These are phyloP conservation scores for Obelidium mucronatum DNA, from an alignment of 192 early-diverging fungal species.

Conservation along the genomic window DNA sequence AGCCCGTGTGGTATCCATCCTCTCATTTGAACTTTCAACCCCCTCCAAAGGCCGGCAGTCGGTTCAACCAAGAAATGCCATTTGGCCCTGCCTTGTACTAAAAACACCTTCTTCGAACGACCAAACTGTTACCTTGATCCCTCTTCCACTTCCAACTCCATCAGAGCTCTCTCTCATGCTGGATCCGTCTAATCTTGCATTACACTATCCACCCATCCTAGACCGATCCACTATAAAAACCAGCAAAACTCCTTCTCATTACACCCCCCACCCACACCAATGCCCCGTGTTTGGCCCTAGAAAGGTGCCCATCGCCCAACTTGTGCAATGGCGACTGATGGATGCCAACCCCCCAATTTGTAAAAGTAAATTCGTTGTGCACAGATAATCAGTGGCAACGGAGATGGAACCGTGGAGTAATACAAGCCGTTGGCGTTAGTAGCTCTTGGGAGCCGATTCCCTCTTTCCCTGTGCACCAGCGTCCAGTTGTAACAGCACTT, in stretches of 20 bases:
- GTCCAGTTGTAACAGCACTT: background rate
- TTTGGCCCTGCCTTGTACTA: constrained; percentile 28
- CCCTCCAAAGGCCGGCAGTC: background rate
- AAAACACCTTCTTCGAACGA: background rate
- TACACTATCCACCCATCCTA: background rate
- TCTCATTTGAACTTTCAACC: constrained; percentile 25
- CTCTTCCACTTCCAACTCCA: constrained; percentile 20
- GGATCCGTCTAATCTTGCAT: background rate
- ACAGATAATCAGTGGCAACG: constrained; percentile 26
- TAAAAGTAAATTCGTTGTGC: constrained; percentile 1
- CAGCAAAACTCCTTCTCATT: constrained; percentile 14
- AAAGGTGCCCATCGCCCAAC: background rate
- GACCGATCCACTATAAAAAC: background rate
- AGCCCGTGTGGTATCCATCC: constrained; percentile 30
- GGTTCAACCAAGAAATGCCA: constrained; percentile 11
- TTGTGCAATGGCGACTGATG: constrained; percentile 28
- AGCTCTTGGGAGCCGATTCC: constrained; percentile 23
- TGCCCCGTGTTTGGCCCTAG: constrained; percentile 16
- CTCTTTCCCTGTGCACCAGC: background rate
- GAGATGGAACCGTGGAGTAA: constrained; percentile 35
- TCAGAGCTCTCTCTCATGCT: background rate
- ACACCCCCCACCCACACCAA: constrained; percentile 21
- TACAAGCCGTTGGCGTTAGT: constrained; percentile 25
- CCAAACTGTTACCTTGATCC: background rate
- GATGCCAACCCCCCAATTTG: constrained; percentile 13